Conservation (phyloP, 2,329 filamentous ascomycete species). For the Trichoderma koningiopsis region DNA sequence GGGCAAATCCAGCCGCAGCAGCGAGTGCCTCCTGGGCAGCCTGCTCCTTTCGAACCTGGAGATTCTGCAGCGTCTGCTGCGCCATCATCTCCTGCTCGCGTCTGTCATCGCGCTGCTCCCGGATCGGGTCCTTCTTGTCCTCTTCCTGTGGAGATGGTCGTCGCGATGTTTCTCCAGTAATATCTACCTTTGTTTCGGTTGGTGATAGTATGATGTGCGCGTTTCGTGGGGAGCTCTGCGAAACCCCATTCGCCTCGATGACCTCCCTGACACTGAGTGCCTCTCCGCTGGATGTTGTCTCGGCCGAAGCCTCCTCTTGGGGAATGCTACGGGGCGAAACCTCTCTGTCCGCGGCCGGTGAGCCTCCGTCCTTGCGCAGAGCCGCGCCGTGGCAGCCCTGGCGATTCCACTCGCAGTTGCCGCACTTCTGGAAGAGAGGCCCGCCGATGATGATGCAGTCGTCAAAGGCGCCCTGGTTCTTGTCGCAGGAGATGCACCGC, state of each 20-base stretch:
- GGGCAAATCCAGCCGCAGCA: slow-evolving; percentile 16
- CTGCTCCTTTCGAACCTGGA: background rate
- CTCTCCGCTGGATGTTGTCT: background rate
- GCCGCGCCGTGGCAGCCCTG: slow-evolving; percentile 41
- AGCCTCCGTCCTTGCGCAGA: background rate
- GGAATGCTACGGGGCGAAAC: background rate
- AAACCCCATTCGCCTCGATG: background rate
- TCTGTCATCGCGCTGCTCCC: background rate
- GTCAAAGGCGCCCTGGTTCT: slow-evolving; percentile 48
- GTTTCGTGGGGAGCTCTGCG: background rate
- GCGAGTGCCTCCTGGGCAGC: slow-evolving; percentile 20
- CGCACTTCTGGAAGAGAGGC: slow-evolving; percentile 49
- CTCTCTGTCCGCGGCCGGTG: background rate
- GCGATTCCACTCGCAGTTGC: slow-evolving; percentile 55
- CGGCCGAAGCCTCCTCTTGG: background rate
- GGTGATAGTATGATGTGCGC: background rate
- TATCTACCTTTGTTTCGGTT: background rate
- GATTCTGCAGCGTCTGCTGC: background rate
- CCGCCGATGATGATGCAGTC: slow-evolving; percentile 49
- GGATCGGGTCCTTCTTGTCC: background rate
- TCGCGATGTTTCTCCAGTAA: background rate
- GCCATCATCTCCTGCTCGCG: background rate
- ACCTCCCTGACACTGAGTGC: background rate
- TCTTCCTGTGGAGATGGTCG: background rate
- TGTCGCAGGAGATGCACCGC: slow-evolving; percentile 47